A percentile compares a stretch with the other conserved stretches of the same genome.
phyloP scores from a whole-genome alignment of 2,329 filamentous ascomycete genomes.

The Aspergillus calidoustus region DNA sequence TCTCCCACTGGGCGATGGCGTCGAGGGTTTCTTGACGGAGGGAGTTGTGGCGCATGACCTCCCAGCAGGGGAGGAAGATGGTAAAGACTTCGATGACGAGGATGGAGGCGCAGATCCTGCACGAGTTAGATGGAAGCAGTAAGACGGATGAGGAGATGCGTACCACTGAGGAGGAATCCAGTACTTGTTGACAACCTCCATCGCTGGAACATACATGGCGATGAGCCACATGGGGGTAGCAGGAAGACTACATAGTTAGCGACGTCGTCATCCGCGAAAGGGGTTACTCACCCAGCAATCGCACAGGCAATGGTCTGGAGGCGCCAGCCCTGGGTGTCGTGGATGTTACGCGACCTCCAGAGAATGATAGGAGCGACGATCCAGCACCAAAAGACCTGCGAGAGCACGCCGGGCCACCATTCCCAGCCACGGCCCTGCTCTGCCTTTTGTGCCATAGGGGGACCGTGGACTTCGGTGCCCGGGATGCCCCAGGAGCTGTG shows the following conservation, averaged over 20 bases:
- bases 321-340: slow-evolving; percentile 70
- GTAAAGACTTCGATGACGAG: slow-evolving; percentile 67
- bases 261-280: background rate
- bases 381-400: slow-evolving; percentile 29
- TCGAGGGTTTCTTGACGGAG: slow-evolving; percentile 42
- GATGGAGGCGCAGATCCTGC: slow-evolving; percentile 61
- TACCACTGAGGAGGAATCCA: slow-evolving; percentile 68
- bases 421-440: slow-evolving; percentile 61
- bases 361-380: slow-evolving; percentile 47
- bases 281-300: slow-evolving; percentile 47
- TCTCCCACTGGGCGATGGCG: slow-evolving; percentile 45
- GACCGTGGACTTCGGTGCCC: slow-evolving; percentile 59
- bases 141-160: slow-evolving; percentile 27
- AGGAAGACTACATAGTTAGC: slow-evolving; percentile 54
- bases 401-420: slow-evolving; percentile 56
- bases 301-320: slow-evolving; percentile 62
- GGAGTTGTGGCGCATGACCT: slow-evolving; percentile 51
- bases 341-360: slow-evolving; percentile 64
- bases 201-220: slow-evolving; percentile 58
- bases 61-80: slow-evolving; percentile 66
- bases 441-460: slow-evolving; percentile 48
- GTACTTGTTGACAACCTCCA: slow-evolving; percentile 58
- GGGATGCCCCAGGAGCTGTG: slow-evolving; percentile 54
- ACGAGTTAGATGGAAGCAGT: background rate
- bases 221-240: slow-evolving; percentile 70